Evolutionary conservation across 345 rosid species (phyloP).

Genomic region (Orychophragmus violaceus): DNA sequence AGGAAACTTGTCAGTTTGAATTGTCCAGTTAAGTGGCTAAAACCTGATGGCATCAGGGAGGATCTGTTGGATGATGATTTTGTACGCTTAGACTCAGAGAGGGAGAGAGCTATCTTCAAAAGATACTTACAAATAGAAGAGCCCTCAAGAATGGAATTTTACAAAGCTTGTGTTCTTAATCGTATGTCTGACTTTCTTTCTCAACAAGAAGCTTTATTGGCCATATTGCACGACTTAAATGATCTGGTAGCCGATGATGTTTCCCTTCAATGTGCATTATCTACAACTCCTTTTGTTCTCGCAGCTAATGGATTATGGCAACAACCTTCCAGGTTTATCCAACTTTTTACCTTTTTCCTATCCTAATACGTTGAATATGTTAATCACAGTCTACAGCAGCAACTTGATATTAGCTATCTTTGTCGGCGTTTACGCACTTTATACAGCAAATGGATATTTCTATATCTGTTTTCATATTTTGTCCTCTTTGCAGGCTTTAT

Average conservation of each 20-base stretch:
- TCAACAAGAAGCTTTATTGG: constrained; percentile 51
- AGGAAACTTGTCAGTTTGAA: constrained; percentile 64
- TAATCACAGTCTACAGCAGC: constrained; percentile 1
- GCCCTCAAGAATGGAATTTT: constrained; percentile 72
- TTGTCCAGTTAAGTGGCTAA: constrained; percentile 72
- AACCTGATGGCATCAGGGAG: constrained; percentile 70
- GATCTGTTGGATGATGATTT: constrained; percentile 80
- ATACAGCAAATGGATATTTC: background rate
- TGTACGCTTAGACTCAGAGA: constrained; percentile 80
- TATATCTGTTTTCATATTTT: background rate
- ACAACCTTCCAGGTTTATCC: constrained; percentile 71
- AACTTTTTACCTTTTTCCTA: constrained; percentile 5
- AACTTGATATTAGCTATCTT: constrained; percentile 4
- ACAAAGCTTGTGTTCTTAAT: constrained; percentile 68
- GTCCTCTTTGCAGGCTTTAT: constrained; percentile 67
- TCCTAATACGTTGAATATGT: constrained; percentile 6
- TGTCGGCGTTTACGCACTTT: constrained; percentile 1
- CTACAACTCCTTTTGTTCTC: constrained; percentile 66
- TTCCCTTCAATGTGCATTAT: constrained; percentile 53
- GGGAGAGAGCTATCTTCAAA: constrained; percentile 60
- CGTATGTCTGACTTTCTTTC: constrained; percentile 79
- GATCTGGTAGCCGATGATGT: constrained; percentile 59
- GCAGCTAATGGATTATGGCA: constrained; percentile 85
- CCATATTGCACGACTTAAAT: constrained; percentile 72
- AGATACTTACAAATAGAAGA: constrained; percentile 63